Conservation (phyloP, 176 grass and related monocot species). For the Leersia perrieri region DNA sequence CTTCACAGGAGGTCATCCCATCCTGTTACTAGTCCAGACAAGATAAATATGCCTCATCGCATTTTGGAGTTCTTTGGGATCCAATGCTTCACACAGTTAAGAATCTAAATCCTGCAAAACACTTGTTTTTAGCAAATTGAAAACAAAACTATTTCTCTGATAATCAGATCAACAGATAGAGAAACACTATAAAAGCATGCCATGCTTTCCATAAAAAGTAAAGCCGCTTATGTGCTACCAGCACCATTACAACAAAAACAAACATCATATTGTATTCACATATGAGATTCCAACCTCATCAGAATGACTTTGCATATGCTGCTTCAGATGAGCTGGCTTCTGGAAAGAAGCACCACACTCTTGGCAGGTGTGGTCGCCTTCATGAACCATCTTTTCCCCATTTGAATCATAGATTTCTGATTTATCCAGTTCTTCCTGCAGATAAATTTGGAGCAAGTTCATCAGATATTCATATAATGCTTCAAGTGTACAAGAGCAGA, state of each 20-base stretch:
- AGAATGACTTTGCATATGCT: slow-evolving; percentile 70
- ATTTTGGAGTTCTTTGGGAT: slow-evolving; percentile 91
- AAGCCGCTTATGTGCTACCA: not conserved
- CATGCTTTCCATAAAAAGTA: not conserved
- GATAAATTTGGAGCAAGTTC: not conserved
- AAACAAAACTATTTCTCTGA: not conserved
- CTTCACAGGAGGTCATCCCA: slow-evolving; percentile 83
- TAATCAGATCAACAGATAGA: not conserved
- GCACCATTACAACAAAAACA: not conserved
- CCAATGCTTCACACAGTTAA: slow-evolving; percentile 77
- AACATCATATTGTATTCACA: not conserved
- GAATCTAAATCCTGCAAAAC: slow-evolving; percentile 64
- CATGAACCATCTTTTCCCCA: slow-evolving; percentile 33
- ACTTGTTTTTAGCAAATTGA: slow-evolving; percentile 23
- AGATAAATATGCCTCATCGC: slow-evolving; percentile 50
- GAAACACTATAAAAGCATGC: not conserved
- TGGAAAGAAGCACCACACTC: slow-evolving; percentile 56
- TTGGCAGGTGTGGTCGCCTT: slow-evolving; percentile 31
- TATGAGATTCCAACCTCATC: slow-evolving; percentile 42
- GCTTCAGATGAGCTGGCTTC: slow-evolving; percentile 75
- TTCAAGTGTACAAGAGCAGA: not conserved
- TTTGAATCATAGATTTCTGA: slow-evolving; percentile 36
- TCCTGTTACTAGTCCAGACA: slow-evolving; percentile 82
- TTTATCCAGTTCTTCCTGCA: slow-evolving; percentile 44
- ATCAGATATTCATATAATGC: not conserved